Conservation (phyloP, 768 basidiomycete species). For the Xerocomellus dryophilus region DNA sequence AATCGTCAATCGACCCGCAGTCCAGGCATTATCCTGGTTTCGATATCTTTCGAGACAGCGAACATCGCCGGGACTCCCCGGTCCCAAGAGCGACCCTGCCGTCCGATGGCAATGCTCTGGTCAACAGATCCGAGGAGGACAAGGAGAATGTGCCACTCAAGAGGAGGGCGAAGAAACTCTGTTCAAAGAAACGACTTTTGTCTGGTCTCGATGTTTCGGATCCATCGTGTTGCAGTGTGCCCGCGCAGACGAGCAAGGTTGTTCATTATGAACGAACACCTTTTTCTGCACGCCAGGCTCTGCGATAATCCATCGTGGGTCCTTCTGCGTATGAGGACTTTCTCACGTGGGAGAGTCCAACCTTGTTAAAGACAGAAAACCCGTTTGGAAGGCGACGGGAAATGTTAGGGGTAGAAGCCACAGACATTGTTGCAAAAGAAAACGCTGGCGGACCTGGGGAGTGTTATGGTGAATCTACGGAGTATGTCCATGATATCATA, state of each 20-base stretch:
- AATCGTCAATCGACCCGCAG: constrained; percentile 44
- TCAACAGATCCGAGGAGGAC: constrained; percentile 35
- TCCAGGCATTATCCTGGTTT: constrained; percentile 72
- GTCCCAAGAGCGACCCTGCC: not conserved
- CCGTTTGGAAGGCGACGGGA: not conserved
- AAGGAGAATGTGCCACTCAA: constrained; percentile 62
- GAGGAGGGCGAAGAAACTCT: constrained; percentile 43
- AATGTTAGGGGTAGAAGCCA: not conserved
- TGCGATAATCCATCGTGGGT: constrained; percentile 15
- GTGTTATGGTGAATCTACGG: constrained; percentile 13
- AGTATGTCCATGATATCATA: constrained; percentile 28
- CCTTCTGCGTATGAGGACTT: not conserved
- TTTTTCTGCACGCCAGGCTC: constrained; percentile 13
- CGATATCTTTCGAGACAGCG: constrained; percentile 48
- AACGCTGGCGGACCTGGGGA: not conserved
- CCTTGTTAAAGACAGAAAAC: not conserved
- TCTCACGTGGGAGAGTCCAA: not conserved
- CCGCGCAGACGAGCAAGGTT: constrained; percentile 8
- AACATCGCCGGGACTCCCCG: constrained; percentile 13
- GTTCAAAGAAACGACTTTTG: constrained; percentile 23
- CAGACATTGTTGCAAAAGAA: constrained; percentile 4
- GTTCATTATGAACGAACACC: constrained; percentile 14
- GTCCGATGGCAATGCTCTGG: not conserved
- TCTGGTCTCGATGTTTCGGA: constrained; percentile 1
- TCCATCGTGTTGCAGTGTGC: not conserved